Evolutionary conservation across 129 eudicot species (phyloP).

Genomic region (Lactuca saligna): DNA sequence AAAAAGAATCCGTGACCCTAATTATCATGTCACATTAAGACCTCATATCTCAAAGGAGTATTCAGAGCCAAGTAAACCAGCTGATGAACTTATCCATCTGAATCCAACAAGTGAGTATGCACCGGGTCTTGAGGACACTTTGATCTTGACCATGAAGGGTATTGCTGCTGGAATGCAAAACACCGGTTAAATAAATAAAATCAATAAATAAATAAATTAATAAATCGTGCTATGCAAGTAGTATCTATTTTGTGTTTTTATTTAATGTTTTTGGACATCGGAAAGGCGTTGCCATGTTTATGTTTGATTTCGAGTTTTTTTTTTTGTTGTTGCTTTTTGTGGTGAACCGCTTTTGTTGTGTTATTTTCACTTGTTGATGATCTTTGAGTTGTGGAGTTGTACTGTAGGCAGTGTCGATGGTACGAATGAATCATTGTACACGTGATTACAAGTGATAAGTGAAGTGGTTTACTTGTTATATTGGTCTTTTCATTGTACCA

Average conservation of each 20-base stretch:
- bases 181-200: constrained; percentile 55
- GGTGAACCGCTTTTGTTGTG: background rate
- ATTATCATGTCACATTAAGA: constrained; percentile 60
- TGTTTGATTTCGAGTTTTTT: constrained; percentile 33
- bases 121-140: constrained; percentile 97
- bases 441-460: constrained; percentile 28
- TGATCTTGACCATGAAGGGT: constrained; percentile 98
- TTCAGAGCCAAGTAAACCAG: constrained; percentile 65
- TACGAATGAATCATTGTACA: constrained; percentile 20
- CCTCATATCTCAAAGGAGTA: constrained; percentile 86
- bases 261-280: constrained; percentile 15
- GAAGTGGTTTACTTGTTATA: background rate
- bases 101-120: constrained; percentile 96
- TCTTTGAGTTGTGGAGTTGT: constrained; percentile 27
- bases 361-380: constrained; percentile 3
- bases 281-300: constrained; percentile 12
- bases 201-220: too few relatives aligned
- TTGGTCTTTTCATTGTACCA: background rate
- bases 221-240: background rate
- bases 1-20: constrained; percentile 86
- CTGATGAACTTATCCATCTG: constrained; percentile 77
- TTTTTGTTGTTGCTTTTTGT: background rate
- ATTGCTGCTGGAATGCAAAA: constrained; percentile 99
- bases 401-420: constrained; percentile 25
- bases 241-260: background rate